These are phyloP conservation scores for Ramularia endophylla DNA, from an alignment of 2,329 filamentous ascomycete species.

Conservation along the genomic window DNA sequence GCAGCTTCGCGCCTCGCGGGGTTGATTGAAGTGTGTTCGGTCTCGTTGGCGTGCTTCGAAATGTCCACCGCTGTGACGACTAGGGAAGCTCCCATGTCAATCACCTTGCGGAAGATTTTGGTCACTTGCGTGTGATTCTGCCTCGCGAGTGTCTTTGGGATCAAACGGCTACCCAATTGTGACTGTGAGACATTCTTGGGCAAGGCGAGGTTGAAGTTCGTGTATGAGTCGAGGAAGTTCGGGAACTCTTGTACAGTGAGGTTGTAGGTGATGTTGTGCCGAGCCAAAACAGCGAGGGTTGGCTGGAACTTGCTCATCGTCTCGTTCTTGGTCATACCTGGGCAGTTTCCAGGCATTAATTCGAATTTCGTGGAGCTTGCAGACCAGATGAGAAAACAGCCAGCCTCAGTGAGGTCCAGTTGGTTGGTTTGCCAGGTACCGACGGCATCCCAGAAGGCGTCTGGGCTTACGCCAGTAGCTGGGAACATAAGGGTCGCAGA, in stretches of 20 bases:
- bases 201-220: not conserved
- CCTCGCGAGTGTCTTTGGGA: not conserved
- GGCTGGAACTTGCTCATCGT: not conserved
- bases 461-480: no score
- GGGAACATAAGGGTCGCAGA: slow-evolving; percentile 43
- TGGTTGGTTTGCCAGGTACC: no score
- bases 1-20: not conserved
- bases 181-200: not conserved
- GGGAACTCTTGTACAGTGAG: not conserved
- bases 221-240: not conserved
- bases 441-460: no score
- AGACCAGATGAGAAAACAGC: slow-evolving; percentile 1
- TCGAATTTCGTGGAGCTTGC: not conserved
- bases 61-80: slow-evolving; percentile 1
- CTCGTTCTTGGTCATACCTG: not conserved
- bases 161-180: not conserved
- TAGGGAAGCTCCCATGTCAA: not conserved
- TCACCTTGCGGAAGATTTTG: not conserved
- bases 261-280: slow-evolving; percentile 1
- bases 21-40: slow-evolving; percentile 2
- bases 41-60: not conserved
- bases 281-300: not conserved
- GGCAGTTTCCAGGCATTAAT: not conserved
- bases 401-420: not conserved
- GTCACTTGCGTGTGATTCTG: not conserved